These are phyloP conservation scores for Takashimella tepidaria DNA, from an alignment of 1,284 basidiomycete genomes.

Conservation along the genomic window DNA sequence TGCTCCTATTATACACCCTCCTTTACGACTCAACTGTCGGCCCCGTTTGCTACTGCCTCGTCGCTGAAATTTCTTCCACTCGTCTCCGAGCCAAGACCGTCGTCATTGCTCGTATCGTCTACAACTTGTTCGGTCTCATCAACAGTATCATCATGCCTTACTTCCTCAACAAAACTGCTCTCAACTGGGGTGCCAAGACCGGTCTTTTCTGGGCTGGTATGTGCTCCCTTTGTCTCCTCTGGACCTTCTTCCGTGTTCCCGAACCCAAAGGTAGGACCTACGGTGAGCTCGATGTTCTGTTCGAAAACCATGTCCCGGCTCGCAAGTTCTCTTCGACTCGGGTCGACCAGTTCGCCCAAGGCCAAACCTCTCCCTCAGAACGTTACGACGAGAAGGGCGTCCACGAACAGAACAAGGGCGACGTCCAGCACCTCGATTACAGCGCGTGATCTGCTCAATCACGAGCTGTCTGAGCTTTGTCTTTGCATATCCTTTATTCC, in stretches of 20 bases:
- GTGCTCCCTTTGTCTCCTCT: conserved; percentile 18
- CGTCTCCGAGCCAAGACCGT: conserved; percentile 50
- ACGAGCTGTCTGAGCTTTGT: too few species aligned
- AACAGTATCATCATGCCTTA: not conserved
- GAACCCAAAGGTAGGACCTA: conserved; percentile 46
- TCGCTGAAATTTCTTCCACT: conserved; percentile 46
- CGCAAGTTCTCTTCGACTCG: conserved; percentile 21
- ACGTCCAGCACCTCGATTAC: not conserved
- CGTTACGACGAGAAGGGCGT: not conserved
- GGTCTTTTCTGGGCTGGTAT: conserved; percentile 27
- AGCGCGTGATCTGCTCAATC: too few species aligned
- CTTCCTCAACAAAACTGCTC: conserved; percentile 21
- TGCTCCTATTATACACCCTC: conserved; percentile 19
- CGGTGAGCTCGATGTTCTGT: conserved; percentile 43
- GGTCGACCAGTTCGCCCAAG: conserved; percentile 10
- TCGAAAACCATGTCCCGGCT: conserved; percentile 36
- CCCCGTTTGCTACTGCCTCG: conserved; percentile 30
- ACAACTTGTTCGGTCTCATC: conserved; percentile 7
- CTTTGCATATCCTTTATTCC: too few species aligned
- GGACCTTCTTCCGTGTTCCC: conserved; percentile 39
- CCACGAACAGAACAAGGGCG: not conserved
- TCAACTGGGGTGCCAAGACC: conserved; percentile 25
- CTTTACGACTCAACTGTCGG: conserved; percentile 21
- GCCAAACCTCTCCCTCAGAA: not conserved
- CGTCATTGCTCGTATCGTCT: conserved; percentile 34